phyloP scores from a whole-genome alignment of 768 basidiomycete species.

The Saitozyma sp. region DNA sequence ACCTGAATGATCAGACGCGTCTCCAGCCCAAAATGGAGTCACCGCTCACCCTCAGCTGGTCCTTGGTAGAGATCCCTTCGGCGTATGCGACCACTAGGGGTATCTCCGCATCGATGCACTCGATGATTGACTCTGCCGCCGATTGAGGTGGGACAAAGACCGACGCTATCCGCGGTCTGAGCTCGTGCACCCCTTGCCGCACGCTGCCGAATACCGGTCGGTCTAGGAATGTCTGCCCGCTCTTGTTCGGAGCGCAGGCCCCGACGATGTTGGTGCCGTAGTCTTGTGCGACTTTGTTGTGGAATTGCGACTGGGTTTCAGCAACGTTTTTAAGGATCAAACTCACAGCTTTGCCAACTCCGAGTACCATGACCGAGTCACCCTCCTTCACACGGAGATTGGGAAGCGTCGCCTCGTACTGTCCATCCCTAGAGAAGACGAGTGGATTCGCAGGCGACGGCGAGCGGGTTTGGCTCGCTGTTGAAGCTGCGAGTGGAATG shows the following conservation, averaged over 20 bases:
- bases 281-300: constrained; percentile 12
- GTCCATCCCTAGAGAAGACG: constrained; percentile 1
- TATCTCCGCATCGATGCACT: constrained; percentile 19
- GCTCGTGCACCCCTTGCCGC: neutral
- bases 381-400: constrained; percentile 12
- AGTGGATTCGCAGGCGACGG: neutral
- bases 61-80: constrained; percentile 14
- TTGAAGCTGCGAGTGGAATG: neutral
- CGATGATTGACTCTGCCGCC: constrained; percentile 17
- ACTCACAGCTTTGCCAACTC: constrained; percentile 18
- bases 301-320: constrained; percentile 11
- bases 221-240: constrained; percentile 7
- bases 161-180: constrained; percentile 1
- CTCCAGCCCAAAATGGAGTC: neutral
- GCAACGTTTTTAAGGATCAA: neutral
- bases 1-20: constrained; percentile 6
- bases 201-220: constrained; percentile 5
- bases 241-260: constrained; percentile 10
- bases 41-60: constrained; percentile 10
- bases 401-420: constrained; percentile 7
- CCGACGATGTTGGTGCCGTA: constrained; percentile 16
- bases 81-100: constrained; percentile 17
- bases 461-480: no score
- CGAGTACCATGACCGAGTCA: constrained; percentile 7
- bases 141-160: constrained; percentile 14